Base-by-base conservation (phyloP, 768 basidiomycete species). In the Pholiota conissans region DNA sequence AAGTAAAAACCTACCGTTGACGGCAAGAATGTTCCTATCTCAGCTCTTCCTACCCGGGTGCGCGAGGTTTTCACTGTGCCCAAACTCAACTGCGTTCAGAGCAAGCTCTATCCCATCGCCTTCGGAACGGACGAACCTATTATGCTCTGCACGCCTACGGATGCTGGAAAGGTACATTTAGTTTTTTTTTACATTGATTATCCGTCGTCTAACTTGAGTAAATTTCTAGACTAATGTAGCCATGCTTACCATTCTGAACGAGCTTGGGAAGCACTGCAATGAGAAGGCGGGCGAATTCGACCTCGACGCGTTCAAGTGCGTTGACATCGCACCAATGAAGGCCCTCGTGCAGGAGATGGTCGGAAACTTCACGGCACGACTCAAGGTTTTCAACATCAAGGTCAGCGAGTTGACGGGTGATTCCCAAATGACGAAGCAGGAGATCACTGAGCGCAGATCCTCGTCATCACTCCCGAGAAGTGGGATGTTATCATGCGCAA, bases 401-500 rank as follows among this genome's bases (percentile, higher is more conserved):
- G 91, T 99, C 47, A 92, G 92, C 27, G 97, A 99, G 72, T 81
- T 99, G 55, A 99, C 97, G 0, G 97, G 97, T 24, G 97, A 99
- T 71, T 84, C 93, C 26, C 95, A 98, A 79, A 91, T 98, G 84
- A 99, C 95, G 53, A 99, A 98, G 71, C 88, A 92, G 60, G 96
- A 98, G 72, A 98, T 98, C 53, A 75, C 94, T 8, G 95, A 67
- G 97, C 96, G 0, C 95, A 98, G 69, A 93, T 99, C 67, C 98
- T 98, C 71, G 95, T 98, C 61, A 97, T 95, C 0, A 98, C 97
- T 0, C 97, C 96, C 0, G 97, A 99, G 76, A 98, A 99, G 71
- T 99, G 94, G 93, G 96, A 99, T 64, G 97, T 99, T 67, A 96
- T 99, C 70, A 98, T 95, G 5, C 89, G 97, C 65, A 99, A 99